Base-by-base conservation (phyloP, 495 filamentous ascomycete genomes). In the Lepraria neglecta region DNA sequence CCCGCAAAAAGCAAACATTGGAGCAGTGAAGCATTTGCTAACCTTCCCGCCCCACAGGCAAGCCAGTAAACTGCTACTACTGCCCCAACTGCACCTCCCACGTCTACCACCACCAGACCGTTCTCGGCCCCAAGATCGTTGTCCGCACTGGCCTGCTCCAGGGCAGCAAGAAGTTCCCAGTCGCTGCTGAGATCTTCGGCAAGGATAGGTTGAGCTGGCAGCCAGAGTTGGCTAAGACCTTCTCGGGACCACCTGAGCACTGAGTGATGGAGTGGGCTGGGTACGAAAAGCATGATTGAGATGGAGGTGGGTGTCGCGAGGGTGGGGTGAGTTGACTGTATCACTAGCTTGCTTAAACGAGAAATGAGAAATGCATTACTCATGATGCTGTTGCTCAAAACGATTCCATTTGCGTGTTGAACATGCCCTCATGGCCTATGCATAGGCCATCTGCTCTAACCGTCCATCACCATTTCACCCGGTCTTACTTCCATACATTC, bases 61-160 rank as follows among this genome's bases (percentile, higher is more conserved):
- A 81, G 3, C 64, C 70, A 3, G 78, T 81, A 35, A 56, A 79
- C 69, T 82, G 79, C 71, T 80, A 76, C 69, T 81, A 78, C 67
- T 81, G 78, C 69, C 76, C 76, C 28, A 80, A 76, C 59, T 80
- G 78, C 74, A 80, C 75, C 52, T 65, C 72, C 4, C 79, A 82
- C 60, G 61, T 73, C 31, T 81, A 81, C 68, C 80, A 81, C 69
- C 77, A 80, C 66, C 78, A 80, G 61, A 71, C 68, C 38, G 73
- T 77, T 53, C 71, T 79, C 70, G 76, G 76, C 50, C 43, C 43
- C 64, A 76, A 73, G 48, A 72, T 80, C 61, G 69, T 81, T 48
- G 67, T 77, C 14, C 74, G 78, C 59, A 82, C 78, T 17, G 71
- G 65, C 6, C 64, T 80, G 27, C 65, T 80, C 24, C 31, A 67